Conservation (phyloP, 192 early-diverging fungal species). For the Coemansia sp. region DNA sequence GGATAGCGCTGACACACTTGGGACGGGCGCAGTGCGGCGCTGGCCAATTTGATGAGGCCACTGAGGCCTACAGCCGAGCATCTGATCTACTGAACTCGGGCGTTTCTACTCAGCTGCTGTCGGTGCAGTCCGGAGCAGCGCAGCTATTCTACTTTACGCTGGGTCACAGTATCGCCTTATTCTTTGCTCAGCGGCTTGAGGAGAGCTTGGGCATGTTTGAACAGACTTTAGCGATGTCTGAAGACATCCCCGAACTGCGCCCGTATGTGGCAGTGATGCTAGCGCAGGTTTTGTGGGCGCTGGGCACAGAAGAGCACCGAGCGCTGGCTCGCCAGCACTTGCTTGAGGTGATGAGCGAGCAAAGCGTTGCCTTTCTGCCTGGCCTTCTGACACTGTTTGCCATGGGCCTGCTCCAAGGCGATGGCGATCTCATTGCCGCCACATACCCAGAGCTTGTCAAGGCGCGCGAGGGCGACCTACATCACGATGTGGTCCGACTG, state of each 20-base stretch:
- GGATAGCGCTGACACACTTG: slow-evolving; percentile 60
- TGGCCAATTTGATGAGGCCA: slow-evolving; percentile 60
- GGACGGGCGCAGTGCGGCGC: slow-evolving; percentile 68
- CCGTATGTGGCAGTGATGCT: slow-evolving; percentile 72
- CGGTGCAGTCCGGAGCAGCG: slow-evolving; percentile 19
- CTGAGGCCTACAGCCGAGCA: slow-evolving; percentile 54
- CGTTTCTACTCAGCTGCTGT: background rate
- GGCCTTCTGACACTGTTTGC: slow-evolving; percentile 47
- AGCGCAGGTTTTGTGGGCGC: slow-evolving; percentile 86
- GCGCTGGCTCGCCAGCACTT: slow-evolving; percentile 78
- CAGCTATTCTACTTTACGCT: slow-evolving; percentile 35
- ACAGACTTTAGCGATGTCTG: slow-evolving; percentile 57
- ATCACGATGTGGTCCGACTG: slow-evolving; percentile 14
- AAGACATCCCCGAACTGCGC: slow-evolving; percentile 51
- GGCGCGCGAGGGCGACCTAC: slow-evolving; percentile 5
- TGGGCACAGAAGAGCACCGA: slow-evolving; percentile 76
- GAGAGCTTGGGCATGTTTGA: slow-evolving; percentile 75
- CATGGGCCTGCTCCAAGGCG: slow-evolving; percentile 43
- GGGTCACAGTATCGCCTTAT: slow-evolving; percentile 74
- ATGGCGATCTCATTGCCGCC: slow-evolving; percentile 33
- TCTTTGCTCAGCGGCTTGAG: slow-evolving; percentile 66
- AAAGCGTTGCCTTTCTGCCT: slow-evolving; percentile 5
- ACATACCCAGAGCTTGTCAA: slow-evolving; percentile 26
- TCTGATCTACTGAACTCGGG: slow-evolving; percentile 9
- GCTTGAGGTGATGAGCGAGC: slow-evolving; percentile 46